Conservation (phyloP, 2,329 filamentous ascomycete species). For the Sporothrix euskadiensis region DNA sequence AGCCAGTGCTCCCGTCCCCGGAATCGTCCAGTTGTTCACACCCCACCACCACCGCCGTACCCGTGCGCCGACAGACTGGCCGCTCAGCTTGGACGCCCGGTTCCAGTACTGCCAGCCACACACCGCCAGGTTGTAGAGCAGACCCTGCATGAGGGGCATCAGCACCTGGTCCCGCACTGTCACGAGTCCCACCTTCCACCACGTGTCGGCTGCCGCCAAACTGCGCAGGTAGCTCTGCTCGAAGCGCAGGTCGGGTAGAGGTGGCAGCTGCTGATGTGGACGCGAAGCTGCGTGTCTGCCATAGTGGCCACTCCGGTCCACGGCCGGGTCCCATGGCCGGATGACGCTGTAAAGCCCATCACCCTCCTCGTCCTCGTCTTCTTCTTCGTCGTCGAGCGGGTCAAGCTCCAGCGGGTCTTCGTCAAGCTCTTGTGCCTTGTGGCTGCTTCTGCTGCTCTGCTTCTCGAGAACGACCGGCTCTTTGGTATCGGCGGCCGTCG, state of each 20-base stretch:
- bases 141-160: constrained; percentile 83
- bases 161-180: constrained; percentile 88
- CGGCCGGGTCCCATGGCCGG: constrained; percentile 50
- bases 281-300: constrained; percentile 52
- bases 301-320: constrained; percentile 59
- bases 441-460: constrained; percentile 32
- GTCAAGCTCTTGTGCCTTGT: constrained; percentile 38
- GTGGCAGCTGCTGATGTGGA: constrained; percentile 53
- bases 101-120: constrained; percentile 93
- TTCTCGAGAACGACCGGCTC: constrained; percentile 53
- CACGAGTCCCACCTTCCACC: constrained; percentile 78
- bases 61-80: constrained; percentile 72
- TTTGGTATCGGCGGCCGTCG: constrained; percentile 69
- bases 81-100: constrained; percentile 71
- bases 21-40: constrained; percentile 86
- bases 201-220: constrained; percentile 75
- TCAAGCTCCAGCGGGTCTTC: constrained; percentile 54
- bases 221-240: constrained; percentile 97
- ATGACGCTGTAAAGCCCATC: constrained; percentile 66
- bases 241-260: constrained; percentile 87
- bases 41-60: constrained; percentile 91
- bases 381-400: constrained; percentile 38
- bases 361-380: constrained; percentile 47
- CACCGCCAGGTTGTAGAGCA: constrained; percentile 82
- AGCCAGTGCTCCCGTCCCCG: constrained; percentile 39